Conservation (phyloP, 2,329 filamentous ascomycete species). For the Pseudocercospora cruenta region DNA sequence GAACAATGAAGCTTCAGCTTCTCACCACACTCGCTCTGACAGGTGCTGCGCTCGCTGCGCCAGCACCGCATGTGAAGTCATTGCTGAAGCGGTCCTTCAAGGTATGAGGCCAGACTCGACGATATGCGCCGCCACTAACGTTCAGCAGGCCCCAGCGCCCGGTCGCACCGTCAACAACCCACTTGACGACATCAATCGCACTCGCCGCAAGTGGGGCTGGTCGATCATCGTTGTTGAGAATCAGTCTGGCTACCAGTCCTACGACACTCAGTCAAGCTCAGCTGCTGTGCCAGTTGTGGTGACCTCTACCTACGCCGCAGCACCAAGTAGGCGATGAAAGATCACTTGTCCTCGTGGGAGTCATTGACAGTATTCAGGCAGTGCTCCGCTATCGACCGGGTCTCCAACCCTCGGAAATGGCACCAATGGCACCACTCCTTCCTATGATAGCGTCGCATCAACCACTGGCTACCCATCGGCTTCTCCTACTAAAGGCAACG, state of each 20-base stretch:
- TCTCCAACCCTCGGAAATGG: background rate
- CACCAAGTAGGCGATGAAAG: background rate
- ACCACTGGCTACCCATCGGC: constrained; percentile 19
- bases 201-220: constrained; percentile 68
- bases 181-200: constrained; percentile 64
- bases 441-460: constrained; percentile 13
- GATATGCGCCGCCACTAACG: constrained; percentile 49
- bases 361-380: background rate
- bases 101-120: background rate
- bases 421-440: constrained; percentile 1
- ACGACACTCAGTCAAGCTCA: background rate
- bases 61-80: constrained; percentile 38
- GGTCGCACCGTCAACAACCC: constrained; percentile 58
- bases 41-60: constrained; percentile 53
- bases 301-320: background rate
- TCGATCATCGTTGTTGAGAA: constrained; percentile 27
- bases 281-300: background rate
- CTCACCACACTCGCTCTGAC: constrained; percentile 45
- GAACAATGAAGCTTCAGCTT: constrained; percentile 6
- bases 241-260: background rate
- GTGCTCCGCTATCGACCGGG: background rate
- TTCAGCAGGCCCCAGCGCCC: constrained; percentile 61
- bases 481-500: constrained; percentile 18
- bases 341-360: too few relatives aligned
- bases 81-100: constrained; percentile 21